A percentile compares a stretch with the other conserved stretches of the same genome.
Evolutionary conservation across 208 protist species (phyloP).

Genomic region (Angomonas ambiguus): DNA sequence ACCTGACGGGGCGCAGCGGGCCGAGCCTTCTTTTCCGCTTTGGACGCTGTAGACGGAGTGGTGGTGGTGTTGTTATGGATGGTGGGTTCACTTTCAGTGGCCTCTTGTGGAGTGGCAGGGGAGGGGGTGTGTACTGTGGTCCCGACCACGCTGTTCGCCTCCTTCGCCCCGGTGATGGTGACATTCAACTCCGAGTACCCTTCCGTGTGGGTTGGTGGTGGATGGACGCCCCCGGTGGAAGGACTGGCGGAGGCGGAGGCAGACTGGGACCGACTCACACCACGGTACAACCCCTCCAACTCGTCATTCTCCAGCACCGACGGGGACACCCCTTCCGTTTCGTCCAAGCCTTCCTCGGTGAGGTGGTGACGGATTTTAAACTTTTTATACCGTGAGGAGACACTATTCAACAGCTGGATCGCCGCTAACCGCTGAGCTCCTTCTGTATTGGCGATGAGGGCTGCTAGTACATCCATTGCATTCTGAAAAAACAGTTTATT

Average conservation of each 20-base stretch:
- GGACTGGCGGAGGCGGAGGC: background rate
- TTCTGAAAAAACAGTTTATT: slow-evolving; percentile 36
- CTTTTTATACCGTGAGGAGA: background rate
- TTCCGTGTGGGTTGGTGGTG: no score
- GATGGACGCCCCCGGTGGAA: no score
- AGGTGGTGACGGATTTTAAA: background rate
- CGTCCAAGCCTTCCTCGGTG: no score
- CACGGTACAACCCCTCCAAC: no score
- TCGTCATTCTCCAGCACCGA: no score
- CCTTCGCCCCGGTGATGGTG: slow-evolving; percentile 30
- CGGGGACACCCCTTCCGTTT: no score
- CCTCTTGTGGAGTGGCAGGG: background rate
- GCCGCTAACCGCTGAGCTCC: slow-evolving; percentile 38
- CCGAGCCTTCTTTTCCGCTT: background rate
- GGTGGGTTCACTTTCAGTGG: no score
- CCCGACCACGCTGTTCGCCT: no score
- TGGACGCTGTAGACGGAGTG: background rate
- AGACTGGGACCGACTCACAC: background rate
- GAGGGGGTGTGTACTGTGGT: no score
- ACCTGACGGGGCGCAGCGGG: background rate
- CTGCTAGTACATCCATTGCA: slow-evolving; percentile 30
- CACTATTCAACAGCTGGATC: slow-evolving; percentile 33
- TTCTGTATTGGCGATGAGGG: slow-evolving; percentile 36
- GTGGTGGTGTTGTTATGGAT: background rate
- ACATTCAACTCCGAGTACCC: slow-evolving; percentile 29